These are phyloP conservation scores for Globomyces sp. DNA, from an alignment of 371 early-diverging fungal genomes.

Conservation along the genomic window DNA sequence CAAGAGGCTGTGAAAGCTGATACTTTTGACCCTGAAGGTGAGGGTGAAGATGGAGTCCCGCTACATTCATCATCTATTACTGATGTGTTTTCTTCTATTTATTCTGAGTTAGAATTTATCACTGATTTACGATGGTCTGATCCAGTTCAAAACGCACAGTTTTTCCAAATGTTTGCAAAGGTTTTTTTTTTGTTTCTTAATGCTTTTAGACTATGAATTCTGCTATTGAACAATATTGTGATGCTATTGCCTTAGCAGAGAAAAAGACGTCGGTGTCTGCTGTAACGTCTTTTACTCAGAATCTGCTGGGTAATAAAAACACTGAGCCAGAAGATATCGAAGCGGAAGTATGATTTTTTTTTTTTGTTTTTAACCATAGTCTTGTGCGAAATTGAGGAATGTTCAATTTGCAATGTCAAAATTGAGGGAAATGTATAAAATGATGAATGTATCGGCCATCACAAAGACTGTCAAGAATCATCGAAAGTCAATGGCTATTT, in stretches of 20 bases:
- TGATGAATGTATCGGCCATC: conserved; percentile 41
- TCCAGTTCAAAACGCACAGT: conserved; percentile 39
- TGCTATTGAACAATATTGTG: conserved; percentile 53
- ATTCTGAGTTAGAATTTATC: conserved; percentile 42
- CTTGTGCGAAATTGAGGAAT: conserved; percentile 50
- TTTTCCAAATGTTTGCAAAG: conserved; percentile 46
- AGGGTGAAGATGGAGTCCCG: conserved; percentile 18
- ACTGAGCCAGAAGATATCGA: conserved; percentile 43
- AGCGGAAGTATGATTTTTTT: conserved; percentile 25
- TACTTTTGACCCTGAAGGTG: conserved; percentile 34
- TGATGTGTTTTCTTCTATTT: conserved; percentile 45
- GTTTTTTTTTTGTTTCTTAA: conserved; percentile 11
- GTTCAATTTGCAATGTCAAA: conserved; percentile 44
- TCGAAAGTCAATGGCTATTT: conserved; percentile 34
- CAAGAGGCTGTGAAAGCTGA: conserved; percentile 45
- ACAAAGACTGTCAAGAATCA: conserved; percentile 32
- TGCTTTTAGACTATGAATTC: conserved; percentile 32
- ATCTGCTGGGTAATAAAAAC: conserved; percentile 19
- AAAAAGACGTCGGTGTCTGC: conserved; percentile 29
- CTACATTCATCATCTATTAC: conserved; percentile 39
- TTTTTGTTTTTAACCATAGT: conserved; percentile 21
- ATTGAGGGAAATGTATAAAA: conserved; percentile 44
- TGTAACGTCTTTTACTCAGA: conserved; percentile 20
- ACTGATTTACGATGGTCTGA: conserved; percentile 44
- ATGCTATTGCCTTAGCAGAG: conserved; percentile 43